These are phyloP conservation scores for Kwoniella botswanensis DNA, from an alignment of 768 basidiomycete genomes.

Conservation along the genomic window DNA sequence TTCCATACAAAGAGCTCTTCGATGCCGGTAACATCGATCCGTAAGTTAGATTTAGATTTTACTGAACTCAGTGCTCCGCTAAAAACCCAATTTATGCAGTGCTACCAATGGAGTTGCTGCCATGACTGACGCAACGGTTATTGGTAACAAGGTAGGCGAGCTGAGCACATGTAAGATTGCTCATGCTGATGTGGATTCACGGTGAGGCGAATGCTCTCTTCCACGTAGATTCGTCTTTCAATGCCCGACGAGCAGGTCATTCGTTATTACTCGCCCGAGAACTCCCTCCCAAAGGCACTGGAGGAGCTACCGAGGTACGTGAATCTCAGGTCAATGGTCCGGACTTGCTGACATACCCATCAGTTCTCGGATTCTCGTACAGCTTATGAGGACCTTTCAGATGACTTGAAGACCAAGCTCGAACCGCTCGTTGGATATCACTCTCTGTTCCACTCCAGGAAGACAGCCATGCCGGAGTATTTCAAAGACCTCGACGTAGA, in stretches of 20 bases:
- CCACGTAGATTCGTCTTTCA: slow-evolving; percentile 41
- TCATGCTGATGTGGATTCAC: too few relatives aligned
- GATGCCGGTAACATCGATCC: slow-evolving; percentile 51
- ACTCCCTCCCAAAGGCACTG: slow-evolving; percentile 44
- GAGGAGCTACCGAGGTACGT: slow-evolving; percentile 45
- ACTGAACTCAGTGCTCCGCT: too few relatives aligned
- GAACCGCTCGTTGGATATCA: slow-evolving; percentile 32
- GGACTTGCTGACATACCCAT: neutral
- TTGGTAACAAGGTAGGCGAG: slow-evolving; percentile 32
- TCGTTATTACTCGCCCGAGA: slow-evolving; percentile 48
- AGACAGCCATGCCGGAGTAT: slow-evolving; percentile 27
- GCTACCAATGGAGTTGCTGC: slow-evolving; percentile 37
- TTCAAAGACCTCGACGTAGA: slow-evolving; percentile 30
- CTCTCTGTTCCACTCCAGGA: slow-evolving; percentile 17
- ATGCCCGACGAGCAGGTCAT: slow-evolving; percentile 41
- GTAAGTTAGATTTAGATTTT: slow-evolving; percentile 2
- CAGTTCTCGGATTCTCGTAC: slow-evolving; percentile 46
- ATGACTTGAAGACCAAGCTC: slow-evolving; percentile 38
- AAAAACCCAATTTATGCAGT: neutral
- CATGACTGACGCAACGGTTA: slow-evolving; percentile 47
- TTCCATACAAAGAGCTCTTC: slow-evolving; percentile 44
- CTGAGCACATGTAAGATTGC: too few relatives aligned
- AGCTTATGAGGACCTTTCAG: slow-evolving; percentile 47
- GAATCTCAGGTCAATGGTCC: neutral
- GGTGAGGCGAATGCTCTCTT: slow-evolving; percentile 33